Conservation (phyloP, 2,329 filamentous ascomycete species). For the Trichothecium roseum region DNA sequence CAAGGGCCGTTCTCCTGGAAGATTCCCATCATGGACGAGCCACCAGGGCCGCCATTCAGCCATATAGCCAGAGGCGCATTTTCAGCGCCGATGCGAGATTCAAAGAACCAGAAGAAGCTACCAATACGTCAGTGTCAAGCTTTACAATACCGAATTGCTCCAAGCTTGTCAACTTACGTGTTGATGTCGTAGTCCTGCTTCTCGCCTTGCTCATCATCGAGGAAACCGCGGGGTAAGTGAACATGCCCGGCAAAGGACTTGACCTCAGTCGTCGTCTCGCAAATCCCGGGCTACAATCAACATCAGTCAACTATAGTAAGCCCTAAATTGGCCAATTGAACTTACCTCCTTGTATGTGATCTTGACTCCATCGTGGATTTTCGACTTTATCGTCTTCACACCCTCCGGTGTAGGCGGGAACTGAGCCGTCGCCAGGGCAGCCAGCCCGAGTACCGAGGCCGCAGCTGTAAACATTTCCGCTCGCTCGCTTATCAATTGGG, state of each 20-base stretch:
- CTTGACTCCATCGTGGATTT: conserved; percentile 48
- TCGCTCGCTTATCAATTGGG: too few relatives aligned
- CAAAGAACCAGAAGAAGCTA: conserved; percentile 40
- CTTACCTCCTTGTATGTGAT: conserved; percentile 48
- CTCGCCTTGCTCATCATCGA: conserved; percentile 32
- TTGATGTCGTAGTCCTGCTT: conserved; percentile 29
- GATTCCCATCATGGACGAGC: conserved; percentile 52
- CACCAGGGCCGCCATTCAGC: conserved; percentile 56
- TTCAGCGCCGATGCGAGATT: conserved; percentile 27
- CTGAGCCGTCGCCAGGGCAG: conserved; percentile 14
- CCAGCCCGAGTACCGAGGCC: conserved; percentile 8
- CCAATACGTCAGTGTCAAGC: not conserved
- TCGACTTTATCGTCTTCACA: conserved; percentile 41
- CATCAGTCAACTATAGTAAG: conserved; percentile 7
- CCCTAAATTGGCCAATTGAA: conserved; percentile 13
- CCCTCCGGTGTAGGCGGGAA: conserved; percentile 19
- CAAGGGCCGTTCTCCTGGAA: conserved; percentile 49
- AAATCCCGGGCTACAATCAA: conserved; percentile 39
- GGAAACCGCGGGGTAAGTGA: conserved; percentile 33
- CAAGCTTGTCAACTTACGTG: conserved; percentile 26
- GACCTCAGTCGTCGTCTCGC: conserved; percentile 45
- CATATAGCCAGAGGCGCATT: conserved; percentile 44
- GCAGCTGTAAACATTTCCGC: too few relatives aligned
- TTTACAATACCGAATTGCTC: not conserved
- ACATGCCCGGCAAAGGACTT: conserved; percentile 58